A percentile compares a stretch with the other conserved stretches of the same genome.
phyloP scores from a whole-genome alignment of 1,284 basidiomycete genomes.

The Trametes versicolor region DNA sequence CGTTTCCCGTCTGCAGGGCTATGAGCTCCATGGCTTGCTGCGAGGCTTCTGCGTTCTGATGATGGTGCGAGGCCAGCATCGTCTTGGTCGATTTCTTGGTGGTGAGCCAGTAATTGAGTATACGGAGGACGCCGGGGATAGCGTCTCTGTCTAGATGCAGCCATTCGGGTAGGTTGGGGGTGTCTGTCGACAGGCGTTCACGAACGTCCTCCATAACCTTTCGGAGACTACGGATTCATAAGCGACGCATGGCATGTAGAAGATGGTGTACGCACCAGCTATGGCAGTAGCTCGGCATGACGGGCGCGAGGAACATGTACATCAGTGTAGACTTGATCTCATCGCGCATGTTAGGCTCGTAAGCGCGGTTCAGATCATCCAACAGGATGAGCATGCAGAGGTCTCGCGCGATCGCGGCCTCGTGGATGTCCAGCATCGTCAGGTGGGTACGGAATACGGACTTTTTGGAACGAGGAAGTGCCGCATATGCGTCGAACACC shows the following conservation, averaged over 20 bases:
- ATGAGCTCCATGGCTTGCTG: neutral
- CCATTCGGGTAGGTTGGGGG: conserved; percentile 14
- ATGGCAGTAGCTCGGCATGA: conserved; percentile 26
- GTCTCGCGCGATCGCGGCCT: conserved; percentile 38
- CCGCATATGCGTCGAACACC: conserved; percentile 25
- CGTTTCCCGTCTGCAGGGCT: neutral
- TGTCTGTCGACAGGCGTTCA: neutral
- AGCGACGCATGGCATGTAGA: neutral
- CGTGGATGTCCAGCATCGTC: conserved; percentile 41
- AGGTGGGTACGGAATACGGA: conserved; percentile 33
- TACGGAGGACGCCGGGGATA: conserved; percentile 7
- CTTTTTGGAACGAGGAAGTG: conserved; percentile 21
- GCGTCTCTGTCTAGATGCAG: conserved; percentile 20
- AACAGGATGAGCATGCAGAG: conserved; percentile 37
- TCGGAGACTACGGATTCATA: neutral
- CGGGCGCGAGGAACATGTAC: conserved; percentile 19
- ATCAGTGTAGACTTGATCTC: conserved; percentile 25
- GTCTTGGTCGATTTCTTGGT: conserved; percentile 11
- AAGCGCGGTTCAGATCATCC: conserved; percentile 25
- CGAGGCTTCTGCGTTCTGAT: neutral
- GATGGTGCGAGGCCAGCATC: conserved; percentile 4
- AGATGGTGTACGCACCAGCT: neutral
- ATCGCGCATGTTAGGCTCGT: neutral
- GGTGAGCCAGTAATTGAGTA: conserved; percentile 25
- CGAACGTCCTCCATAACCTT: neutral